Evolutionary conservation across 1,284 basidiomycete genomes (phyloP), one percentile per base, ranked within the genome.

Genomic region (Apiotrichum gracile): DNA sequence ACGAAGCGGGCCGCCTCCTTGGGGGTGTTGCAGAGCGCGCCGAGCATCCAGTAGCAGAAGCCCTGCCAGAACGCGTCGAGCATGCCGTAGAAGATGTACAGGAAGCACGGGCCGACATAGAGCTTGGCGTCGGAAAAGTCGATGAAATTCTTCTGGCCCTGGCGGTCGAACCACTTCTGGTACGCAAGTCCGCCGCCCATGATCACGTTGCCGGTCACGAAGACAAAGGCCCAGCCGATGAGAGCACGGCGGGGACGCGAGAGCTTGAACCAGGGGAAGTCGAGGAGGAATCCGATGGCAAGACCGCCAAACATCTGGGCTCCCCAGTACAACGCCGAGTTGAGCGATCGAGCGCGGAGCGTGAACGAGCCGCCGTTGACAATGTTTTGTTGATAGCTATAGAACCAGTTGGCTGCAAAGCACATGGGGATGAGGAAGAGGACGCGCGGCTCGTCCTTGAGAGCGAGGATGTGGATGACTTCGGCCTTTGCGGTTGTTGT

Each of bases 251-350:
- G 33, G 21, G 38, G 38, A 22, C 38, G 38, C 4, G 42, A 54
- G 1, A 61, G 60, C 12, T 50, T 45, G 42, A 47, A 19, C 12
- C 51, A 47, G 13, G 55, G 53, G 21, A 56, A 39, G 54, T 71
- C 69, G 46, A 64, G 59, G 25, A 61, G 21, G n/a, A 60, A n/a
- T 24, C 67, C 64, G 37, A 69, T 66, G 4, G 51, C 19, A n/a
- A 60, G 40, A 8, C 65, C 60, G 19, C 66, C 69, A 13, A 64
- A 47, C 49, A 63, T 63, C 47, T 65, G 63, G 16, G 68, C 64
- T 10, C 67, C 58, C 73, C 73, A 77, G 63, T 76, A 77, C 19
- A 75, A 61, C 6, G 76, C 56, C 16, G 63, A 64, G 65, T 74
- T 74, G 58, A 76, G 73, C 4, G 66, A 60, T 17, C 69, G 61